Conservation (phyloP, 441 rosid species). For the Theobroma grandiflorum region DNA sequence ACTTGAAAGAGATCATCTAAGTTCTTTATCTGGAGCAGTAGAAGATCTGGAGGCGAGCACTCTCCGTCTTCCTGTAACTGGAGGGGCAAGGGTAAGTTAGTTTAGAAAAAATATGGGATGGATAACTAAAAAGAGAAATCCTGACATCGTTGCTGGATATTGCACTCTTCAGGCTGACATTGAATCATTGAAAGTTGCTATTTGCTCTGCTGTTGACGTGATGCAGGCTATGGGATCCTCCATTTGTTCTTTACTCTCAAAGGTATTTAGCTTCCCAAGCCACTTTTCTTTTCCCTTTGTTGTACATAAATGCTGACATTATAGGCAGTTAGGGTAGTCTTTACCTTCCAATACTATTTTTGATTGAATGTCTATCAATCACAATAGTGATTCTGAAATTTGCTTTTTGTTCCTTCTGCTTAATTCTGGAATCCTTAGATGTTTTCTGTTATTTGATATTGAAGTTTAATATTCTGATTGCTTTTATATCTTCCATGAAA, state of each 20-base stretch:
- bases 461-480: not conserved
- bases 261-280: constrained; percentile 45
- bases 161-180: constrained; percentile 66
- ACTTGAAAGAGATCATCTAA: constrained; percentile 79
- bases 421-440: not conserved
- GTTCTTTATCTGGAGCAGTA: constrained; percentile 79
- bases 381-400: not conserved
- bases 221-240: constrained; percentile 91
- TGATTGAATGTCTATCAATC: not conserved
- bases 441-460: not conserved
- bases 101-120: constrained; percentile 19
- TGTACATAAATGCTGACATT: not conserved
- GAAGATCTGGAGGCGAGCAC: constrained; percentile 94
- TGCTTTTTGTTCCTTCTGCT: constrained; percentile 15
- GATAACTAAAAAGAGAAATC: constrained; percentile 32
- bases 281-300: not conserved
- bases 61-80: constrained; percentile 85
- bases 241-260: constrained; percentile 67
- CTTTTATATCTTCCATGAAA: not conserved
- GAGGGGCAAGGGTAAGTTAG: constrained; percentile 80
- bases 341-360: not conserved
- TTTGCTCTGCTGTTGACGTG: constrained; percentile 90
- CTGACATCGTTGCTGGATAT: constrained; percentile 32
- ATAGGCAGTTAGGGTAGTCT: not conserved
- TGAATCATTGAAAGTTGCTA: constrained; percentile 76